Percentiles rank a stretch among this genome's conserved stretches.
These are phyloP conservation scores for Beauveria sp. DNA, from an alignment of 2,329 filamentous ascomycete genomes.

Conservation along the genomic window DNA sequence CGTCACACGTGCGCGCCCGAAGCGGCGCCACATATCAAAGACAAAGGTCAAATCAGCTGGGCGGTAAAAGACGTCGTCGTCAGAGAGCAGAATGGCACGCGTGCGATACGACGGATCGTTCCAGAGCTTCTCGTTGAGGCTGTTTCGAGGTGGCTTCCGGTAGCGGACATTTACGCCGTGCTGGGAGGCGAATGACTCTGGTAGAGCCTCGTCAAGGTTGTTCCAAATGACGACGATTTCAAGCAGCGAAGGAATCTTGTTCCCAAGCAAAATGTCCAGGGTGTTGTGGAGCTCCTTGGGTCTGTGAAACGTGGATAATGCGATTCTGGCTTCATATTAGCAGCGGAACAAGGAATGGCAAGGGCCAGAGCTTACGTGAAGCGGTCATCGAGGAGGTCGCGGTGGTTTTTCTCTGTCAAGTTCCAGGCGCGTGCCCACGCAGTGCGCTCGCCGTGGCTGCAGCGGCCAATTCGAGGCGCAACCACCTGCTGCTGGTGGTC, in stretches of 20 bases:
- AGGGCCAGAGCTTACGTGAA: not conserved
- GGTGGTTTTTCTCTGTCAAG: not conserved
- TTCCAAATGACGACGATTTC: conserved; percentile 34
- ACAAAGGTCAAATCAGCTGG: conserved; percentile 32
- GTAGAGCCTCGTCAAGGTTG: conserved; percentile 24
- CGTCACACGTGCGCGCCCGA: conserved; percentile 26
- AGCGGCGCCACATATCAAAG: conserved; percentile 33
- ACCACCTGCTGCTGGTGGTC: not conserved
- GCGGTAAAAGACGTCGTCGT: conserved; percentile 33
- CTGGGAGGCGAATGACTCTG: conserved; percentile 22
- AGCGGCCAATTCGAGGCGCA: not conserved
- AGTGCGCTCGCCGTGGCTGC: not conserved
- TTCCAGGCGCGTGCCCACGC: not conserved
- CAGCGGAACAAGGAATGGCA: not conserved
- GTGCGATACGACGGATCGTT: conserved; percentile 29
- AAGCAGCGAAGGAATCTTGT: conserved; percentile 27
- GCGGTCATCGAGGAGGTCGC: not conserved
- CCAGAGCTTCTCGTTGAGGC: conserved; percentile 31
- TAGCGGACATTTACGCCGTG: conserved; percentile 27
- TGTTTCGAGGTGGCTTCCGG: conserved; percentile 25
- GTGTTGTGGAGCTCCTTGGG: conserved; percentile 27
- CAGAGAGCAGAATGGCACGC: conserved; percentile 31
- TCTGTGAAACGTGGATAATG: conserved; percentile 29
- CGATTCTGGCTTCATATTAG: conserved; percentile 22
- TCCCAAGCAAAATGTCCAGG: conserved; percentile 20